Base-by-base conservation (phyloP, 1,284 basidiomycete species). In the Moesziomyces sp. region DNA sequence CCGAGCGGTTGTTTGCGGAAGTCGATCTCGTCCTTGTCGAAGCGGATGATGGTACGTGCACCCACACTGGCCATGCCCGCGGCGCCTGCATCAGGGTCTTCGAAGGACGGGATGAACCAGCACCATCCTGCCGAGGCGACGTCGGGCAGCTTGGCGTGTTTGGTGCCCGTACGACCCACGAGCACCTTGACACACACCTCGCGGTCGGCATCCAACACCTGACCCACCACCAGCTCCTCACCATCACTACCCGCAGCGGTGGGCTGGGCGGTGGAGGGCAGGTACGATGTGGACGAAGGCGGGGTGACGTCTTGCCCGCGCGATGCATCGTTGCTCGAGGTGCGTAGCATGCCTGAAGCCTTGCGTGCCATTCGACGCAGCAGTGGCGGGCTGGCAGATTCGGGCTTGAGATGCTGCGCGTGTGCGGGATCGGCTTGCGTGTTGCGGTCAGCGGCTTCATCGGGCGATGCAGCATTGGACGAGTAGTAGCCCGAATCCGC, bases 81-180 rank as follows among this genome's bases (percentile, higher is more conserved):
- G 0, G n/a, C 46, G 0, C 59, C 66, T 0, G 66, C 59, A 45
- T 74, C 54, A 0, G 74, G 71, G 18, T 76, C 75, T 42, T 84
- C 82, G 51, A 84, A 85, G 0, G 76, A 59, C 0, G 84, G 84
- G 30, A 85, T 81, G 62, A 84, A 68, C 84, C 84, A 85, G 35
- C 74, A 66, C 71, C 83, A 77, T 5, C 84, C 83, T 1, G 83
- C 76, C 0, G 78, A 63, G 13, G 82, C 76, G 47, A 84, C 68
- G 21, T 77, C 83, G 0, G 83, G 82, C 9, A 85, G 47, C 52
- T 72, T 73, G 43, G 79, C 64, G 50, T 84, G 83, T 47, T 78
- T 83, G 19, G 54, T 61, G 16, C 84, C 84, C 30, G 74, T 80
- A 35, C 79, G 64, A 3, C 83, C 84, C 10, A 83, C 58, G 11